Base-by-base conservation (phyloP, 305 asterid species). In the Andrographis paniculata region DNA sequence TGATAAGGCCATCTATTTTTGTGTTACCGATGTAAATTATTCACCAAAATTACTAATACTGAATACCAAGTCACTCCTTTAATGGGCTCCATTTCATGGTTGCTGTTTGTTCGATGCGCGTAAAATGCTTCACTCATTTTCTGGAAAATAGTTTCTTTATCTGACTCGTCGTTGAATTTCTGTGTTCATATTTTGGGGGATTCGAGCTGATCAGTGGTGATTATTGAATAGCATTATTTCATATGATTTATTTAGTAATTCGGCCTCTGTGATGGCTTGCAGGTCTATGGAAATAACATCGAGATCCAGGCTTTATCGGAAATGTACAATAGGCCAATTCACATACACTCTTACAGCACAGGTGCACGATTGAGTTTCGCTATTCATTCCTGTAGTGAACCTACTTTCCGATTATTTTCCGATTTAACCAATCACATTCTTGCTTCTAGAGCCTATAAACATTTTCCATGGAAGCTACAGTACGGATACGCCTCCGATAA, bases 241-340 rank as follows among this genome's bases (percentile, higher is more conserved):
- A 33, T 13, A 9, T 7, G 38, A 33, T 33, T 7, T 48, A 9
- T 1, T 56, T 46, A 20, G 35, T 58, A 28, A 24, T 41, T 17
- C 46, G 28, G 35, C 20, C 22, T 42, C 23, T 42, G 21, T 40
- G 44, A 50, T 43, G 42, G 45, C 19, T 69, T 58, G 64, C 69
- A 91, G 99, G 96, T 87, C 44, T 87, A 84, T 53, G 99, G 99
- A 47, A 91, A 91, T 71, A 91, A 91, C 60, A 75, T 75, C 59
- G 99, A 92, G 83, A 92, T 92, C 64, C 99, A 92, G 69, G 94
- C 93, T 52, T 55, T 92, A 63, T 81, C 87, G 58, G 99, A 92
- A 65, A 92, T 92, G 92, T 92, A 92, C 72, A 87, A 87, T 68
- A 94, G 97, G 56, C 99, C 99, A 35, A 87, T 87, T 50, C 99